Percentiles rank a stretch among this genome's conserved stretches.
Evolutionary conservation across 2,329 filamentous ascomycete species (phyloP).

Genomic region (Lachnellula subtilissima): DNA sequence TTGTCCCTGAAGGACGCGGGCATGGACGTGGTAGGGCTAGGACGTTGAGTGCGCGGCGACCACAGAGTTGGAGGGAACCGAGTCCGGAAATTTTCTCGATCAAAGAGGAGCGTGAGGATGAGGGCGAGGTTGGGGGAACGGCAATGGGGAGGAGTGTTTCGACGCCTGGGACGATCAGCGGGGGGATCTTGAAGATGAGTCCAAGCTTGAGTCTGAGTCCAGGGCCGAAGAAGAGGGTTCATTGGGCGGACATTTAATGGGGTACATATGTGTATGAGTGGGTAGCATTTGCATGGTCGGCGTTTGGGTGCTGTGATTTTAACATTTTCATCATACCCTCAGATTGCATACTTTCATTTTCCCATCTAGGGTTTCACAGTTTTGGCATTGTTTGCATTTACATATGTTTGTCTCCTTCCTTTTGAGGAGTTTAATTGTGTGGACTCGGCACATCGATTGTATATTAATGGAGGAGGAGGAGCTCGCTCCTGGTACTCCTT

Average conservation of each 20-base stretch:
- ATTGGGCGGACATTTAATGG: conserved; percentile 25
- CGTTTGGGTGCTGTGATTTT: neutral
- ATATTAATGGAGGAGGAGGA: neutral
- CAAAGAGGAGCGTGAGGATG: conserved; percentile 27
- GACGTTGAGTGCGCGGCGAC: conserved; percentile 22
- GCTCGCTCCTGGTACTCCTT: neutral
- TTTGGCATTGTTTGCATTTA: conserved; percentile 4
- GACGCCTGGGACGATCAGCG: conserved; percentile 6
- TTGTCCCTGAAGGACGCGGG: conserved; percentile 10
- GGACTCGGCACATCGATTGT: too few relatives aligned
- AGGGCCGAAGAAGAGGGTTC: conserved; percentile 30
- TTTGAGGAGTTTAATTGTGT: too few relatives aligned
- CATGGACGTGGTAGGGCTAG: conserved; percentile 24
- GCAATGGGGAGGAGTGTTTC: conserved; percentile 5
- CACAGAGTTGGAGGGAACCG: conserved; percentile 29
- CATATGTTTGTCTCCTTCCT: neutral
- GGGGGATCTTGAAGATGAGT: conserved; percentile 6
- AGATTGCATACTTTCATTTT: neutral
- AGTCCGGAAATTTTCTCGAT: conserved; percentile 31
- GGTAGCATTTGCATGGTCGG: conserved; percentile 2
- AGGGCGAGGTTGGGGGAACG: conserved; percentile 1
- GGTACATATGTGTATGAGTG: neutral
- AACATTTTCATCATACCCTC: neutral
- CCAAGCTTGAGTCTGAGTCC: neutral
- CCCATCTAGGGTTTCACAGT: neutral